Base-by-base conservation (phyloP, 345 rosid genomes). In the Euphorbia lathyris region DNA sequence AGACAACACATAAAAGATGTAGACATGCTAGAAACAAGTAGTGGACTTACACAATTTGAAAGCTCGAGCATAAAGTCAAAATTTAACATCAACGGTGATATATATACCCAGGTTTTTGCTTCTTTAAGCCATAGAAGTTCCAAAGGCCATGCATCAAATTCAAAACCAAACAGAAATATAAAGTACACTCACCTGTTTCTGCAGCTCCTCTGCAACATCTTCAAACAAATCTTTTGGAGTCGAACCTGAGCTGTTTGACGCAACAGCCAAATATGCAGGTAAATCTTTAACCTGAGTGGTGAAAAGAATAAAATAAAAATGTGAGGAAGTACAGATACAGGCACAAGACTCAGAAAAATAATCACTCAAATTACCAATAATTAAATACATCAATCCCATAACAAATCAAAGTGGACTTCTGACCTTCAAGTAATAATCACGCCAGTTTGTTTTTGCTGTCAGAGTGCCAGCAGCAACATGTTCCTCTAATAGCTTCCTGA, bases 171-270 rank as follows among this genome's bases (percentile, higher is more conserved):
- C 9, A 61, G 25, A 51, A 53, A 42, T 43, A 61, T 6, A 3
- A n/a, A 32, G 20, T 17, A 20, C 7, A 30, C 20, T 63, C 70
- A 88, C 97, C 90, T 88, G 92, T 81, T 84, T 90, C 76, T 82
- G 77, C 60, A 92, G 87, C 80, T 95, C 99, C 67, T 88, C 97
- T 30, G 82, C 78, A 68, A 86, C 90, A 75, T 95, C 99, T 74
- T 87, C 97, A 79, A 90, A 92, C 83, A 95, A 78, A 70, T 95
- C 92, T 85, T 92, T 90, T 29, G 99, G 89, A 43, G 91, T 90
- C 78, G 97, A 84, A 74, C 99, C 97, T 19, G 96, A 80, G 62
- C 92, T 80, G 73, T 95, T 95, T 71, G 97, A 85, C 50, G 85
- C 83, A 52, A 90, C 86, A 62, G 92, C 90, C 67, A 74, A 17